These are phyloP conservation scores for Lipomyces spencermartinsiae DNA, from an alignment of 805 yeast species.

Conservation along the genomic window DNA sequence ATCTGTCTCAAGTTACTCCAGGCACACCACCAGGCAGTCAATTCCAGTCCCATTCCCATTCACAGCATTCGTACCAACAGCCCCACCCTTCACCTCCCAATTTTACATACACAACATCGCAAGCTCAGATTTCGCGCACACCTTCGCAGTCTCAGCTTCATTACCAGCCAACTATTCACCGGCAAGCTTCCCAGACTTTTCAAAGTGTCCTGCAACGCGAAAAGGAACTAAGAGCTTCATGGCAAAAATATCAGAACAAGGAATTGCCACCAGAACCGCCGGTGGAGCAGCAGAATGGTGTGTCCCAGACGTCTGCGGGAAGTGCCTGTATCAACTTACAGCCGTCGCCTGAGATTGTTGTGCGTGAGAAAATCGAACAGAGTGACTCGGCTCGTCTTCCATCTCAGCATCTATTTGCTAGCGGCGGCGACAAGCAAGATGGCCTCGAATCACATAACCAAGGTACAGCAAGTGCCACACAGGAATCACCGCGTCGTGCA, in stretches of 20 bases:
- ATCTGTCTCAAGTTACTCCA: constrained; percentile 14
- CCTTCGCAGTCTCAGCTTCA: constrained; percentile 21
- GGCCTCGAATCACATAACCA: neutral
- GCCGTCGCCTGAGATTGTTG: constrained; percentile 15
- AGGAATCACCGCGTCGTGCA: constrained; percentile 29
- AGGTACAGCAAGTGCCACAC: neutral
- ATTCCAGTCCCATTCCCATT: constrained; percentile 48
- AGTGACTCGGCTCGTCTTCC: neutral
- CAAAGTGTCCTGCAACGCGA: constrained; percentile 24
- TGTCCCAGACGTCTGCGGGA: no score
- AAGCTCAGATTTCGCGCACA: constrained; percentile 14
- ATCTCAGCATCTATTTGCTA: constrained; percentile 9
- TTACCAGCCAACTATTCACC: constrained; percentile 10
- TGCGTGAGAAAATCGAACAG: constrained; percentile 5
- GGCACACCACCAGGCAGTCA: constrained; percentile 41
- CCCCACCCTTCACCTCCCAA: constrained; percentile 8
- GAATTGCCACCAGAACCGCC: constrained; percentile 36
- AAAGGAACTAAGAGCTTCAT: constrained; percentile 18
- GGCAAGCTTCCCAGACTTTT: constrained; percentile 26
- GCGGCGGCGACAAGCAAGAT: neutral
- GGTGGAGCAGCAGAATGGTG: neutral
- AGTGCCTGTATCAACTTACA: neutral
- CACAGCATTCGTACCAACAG: constrained; percentile 30
- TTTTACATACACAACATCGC: constrained; percentile 8
- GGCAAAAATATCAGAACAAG: constrained; percentile 30